Percentiles rank a stretch among this genome's conserved stretches.
Evolutionary conservation across 2,329 filamentous ascomycete genomes (phyloP).

Genomic region (Ophiocordyceps australis): DNA sequence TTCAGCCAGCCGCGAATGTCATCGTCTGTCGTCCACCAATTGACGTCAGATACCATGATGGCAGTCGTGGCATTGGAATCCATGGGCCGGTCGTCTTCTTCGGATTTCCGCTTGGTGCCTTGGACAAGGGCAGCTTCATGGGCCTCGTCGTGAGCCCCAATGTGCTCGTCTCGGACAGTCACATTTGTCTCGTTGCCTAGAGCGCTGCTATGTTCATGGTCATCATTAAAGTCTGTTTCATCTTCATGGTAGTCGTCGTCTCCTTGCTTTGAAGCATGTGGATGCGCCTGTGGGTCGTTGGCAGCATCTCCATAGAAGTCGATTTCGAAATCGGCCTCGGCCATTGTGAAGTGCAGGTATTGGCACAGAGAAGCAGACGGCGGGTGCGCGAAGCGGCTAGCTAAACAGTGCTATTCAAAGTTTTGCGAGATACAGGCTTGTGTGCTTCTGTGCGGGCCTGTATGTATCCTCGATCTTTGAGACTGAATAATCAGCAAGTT

Average conservation of each 20-base stretch:
- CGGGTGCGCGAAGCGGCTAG: slow-evolving; percentile 1
- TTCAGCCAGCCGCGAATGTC: slow-evolving; percentile 78
- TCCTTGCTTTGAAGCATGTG: slow-evolving; percentile 16
- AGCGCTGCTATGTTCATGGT: too few species aligned
- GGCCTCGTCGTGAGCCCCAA: slow-evolving; percentile 5
- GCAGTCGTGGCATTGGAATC: slow-evolving; percentile 48
- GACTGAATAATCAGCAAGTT: slow-evolving; percentile 3
- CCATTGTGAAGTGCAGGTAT: slow-evolving; percentile 35
- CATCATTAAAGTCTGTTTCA: slow-evolving; percentile 18
- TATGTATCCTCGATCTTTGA: slow-evolving; percentile 1
- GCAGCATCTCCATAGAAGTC: slow-evolving; percentile 50
- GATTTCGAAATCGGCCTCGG: slow-evolving; percentile 55
- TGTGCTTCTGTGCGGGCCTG: too few species aligned
- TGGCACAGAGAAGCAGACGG: slow-evolving; percentile 1
- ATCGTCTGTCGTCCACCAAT: slow-evolving; percentile 96
- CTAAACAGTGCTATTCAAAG: slow-evolving; percentile 4
- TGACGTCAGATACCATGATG: slow-evolving; percentile 72
- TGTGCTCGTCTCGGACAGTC: slow-evolving; percentile 13
- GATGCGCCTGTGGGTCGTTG: slow-evolving; percentile 19
- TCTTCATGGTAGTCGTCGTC: slow-evolving; percentile 16
- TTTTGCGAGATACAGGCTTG: slow-evolving; percentile 3
- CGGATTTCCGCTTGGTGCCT: slow-evolving; percentile 42
- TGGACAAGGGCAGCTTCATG: slow-evolving; percentile 13
- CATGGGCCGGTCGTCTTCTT: slow-evolving; percentile 37
- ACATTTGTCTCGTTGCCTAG: too few species aligned